Percentiles rank a stretch among this genome's conserved stretches.
phyloP scores from a whole-genome alignment of 2,329 filamentous ascomycete species.

The Alternaria ventricosa region DNA sequence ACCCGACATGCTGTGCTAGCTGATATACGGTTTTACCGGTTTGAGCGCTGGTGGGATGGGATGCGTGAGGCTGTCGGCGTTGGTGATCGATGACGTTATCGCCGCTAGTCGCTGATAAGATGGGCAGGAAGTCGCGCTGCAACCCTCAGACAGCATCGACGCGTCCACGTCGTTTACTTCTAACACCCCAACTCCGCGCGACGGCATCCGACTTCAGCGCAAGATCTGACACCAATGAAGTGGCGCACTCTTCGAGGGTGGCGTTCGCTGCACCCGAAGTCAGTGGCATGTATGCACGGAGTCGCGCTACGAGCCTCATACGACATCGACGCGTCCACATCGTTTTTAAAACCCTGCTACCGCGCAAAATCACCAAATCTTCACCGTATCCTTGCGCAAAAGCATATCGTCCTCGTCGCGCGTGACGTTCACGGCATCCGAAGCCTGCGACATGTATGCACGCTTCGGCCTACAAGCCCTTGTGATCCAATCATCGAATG shows the following conservation, averaged over 20 bases:
- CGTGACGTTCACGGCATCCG: no score
- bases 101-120: neutral
- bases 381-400: no score
- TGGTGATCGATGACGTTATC: neutral
- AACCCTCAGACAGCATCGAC: neutral
- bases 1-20: no score
- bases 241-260: neutral
- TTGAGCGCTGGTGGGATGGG: neutral
- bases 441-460: neutral
- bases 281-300: neutral
- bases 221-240: neutral
- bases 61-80: neutral
- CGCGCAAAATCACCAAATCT: no score
- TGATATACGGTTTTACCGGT: no score
- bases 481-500: neutral
- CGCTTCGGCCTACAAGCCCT: neutral
- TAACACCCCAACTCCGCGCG: neutral
- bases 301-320: no score
- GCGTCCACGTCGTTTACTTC: neutral
- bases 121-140: neutral
- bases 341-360: no score
- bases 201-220: neutral
- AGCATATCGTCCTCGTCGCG: no score
- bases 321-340: no score
- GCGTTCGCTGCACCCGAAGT: neutral